Percentiles rank a stretch among this genome's conserved stretches.
These are phyloP conservation scores for Myrica gale DNA, from an alignment of 306 rosid species.

Conservation along the genomic window DNA sequence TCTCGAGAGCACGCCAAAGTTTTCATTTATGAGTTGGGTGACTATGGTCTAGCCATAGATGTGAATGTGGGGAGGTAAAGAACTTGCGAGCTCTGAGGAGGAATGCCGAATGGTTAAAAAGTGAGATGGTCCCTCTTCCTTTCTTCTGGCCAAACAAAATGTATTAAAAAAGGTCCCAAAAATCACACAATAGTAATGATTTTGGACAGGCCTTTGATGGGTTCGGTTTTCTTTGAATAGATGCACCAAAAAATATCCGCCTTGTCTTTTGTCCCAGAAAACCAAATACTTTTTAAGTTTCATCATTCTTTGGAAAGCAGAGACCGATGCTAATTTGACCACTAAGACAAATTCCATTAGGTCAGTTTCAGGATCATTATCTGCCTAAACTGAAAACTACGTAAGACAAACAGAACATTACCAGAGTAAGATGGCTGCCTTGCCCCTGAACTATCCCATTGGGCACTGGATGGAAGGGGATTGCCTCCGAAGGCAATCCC, in stretches of 20 bases:
- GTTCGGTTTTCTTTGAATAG: too few relatives aligned
- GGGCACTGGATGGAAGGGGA: not conserved
- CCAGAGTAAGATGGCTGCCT: too few relatives aligned
- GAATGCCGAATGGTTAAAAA: not conserved
- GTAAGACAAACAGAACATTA: too few relatives aligned
- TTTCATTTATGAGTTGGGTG: conserved; percentile 37
- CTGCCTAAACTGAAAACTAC: too few relatives aligned
- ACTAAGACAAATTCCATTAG: not conserved
- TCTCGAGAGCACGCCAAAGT: conserved; percentile 6
- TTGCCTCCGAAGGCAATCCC: too few relatives aligned
- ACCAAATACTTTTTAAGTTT: not conserved
- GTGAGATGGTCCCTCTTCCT: not conserved
- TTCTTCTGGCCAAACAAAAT: not conserved
- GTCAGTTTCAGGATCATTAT: too few relatives aligned
- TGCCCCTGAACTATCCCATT: too few relatives aligned
- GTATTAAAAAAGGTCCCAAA: not conserved
- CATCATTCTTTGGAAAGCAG: not conserved
- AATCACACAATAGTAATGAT: not conserved
- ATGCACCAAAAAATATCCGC: not conserved
- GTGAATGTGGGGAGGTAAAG: conserved; percentile 18
- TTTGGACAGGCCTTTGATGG: not conserved
- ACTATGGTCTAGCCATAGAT: conserved; percentile 29
- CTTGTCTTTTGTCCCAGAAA: not conserved
- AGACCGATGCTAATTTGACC: not conserved
- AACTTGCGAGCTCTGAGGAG: not conserved